Percentiles rank a stretch among this genome's conserved stretches.
Conservation (phyloP, 2,329 filamentous ascomycete genomes). For the Microdochium nivale region DNA sequence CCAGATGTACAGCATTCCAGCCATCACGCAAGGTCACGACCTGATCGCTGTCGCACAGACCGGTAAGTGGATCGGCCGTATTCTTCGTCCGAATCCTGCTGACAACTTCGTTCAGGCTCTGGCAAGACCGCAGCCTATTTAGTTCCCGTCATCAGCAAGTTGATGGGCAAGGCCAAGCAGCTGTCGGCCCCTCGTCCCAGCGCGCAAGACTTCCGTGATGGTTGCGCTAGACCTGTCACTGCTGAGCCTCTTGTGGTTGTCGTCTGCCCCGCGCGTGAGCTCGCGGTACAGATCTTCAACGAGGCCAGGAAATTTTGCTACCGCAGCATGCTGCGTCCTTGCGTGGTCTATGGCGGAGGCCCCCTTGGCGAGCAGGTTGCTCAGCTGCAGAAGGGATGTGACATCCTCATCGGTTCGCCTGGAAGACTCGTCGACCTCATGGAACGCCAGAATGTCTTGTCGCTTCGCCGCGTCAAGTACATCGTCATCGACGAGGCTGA, state of each 20-base stretch:
- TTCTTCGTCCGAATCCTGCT: background rate
- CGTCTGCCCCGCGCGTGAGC: constrained; percentile 78
- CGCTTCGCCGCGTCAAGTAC: constrained; percentile 68
- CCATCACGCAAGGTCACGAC: constrained; percentile 68
- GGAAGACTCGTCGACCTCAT: constrained; percentile 84
- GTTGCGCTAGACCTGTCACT: constrained; percentile 38
- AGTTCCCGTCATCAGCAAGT: constrained; percentile 76
- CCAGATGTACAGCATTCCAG: constrained; percentile 76
- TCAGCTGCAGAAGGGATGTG: constrained; percentile 76
- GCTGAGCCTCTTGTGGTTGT: constrained; percentile 86
- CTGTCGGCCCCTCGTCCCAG: constrained; percentile 71
- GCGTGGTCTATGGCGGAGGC: constrained; percentile 79
- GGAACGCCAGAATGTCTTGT: constrained; percentile 57
- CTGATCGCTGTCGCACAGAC: constrained; percentile 89
- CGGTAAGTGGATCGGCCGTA: constrained; percentile 46
- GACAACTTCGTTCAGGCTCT: constrained; percentile 52
- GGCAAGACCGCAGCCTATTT: constrained; percentile 94
- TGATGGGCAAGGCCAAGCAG: constrained; percentile 95
- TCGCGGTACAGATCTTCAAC: constrained; percentile 92
- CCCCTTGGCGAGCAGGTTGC: constrained; percentile 60
- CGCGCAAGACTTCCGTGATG: constrained; percentile 42
- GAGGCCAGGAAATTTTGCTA: constrained; percentile 91
- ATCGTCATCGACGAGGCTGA: constrained; percentile 90
- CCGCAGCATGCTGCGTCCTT: constrained; percentile 86
- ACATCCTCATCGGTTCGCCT: constrained; percentile 80